phyloP scores from a whole-genome alignment of 179 eudicot species.

The Corrigiola litoralis region DNA sequence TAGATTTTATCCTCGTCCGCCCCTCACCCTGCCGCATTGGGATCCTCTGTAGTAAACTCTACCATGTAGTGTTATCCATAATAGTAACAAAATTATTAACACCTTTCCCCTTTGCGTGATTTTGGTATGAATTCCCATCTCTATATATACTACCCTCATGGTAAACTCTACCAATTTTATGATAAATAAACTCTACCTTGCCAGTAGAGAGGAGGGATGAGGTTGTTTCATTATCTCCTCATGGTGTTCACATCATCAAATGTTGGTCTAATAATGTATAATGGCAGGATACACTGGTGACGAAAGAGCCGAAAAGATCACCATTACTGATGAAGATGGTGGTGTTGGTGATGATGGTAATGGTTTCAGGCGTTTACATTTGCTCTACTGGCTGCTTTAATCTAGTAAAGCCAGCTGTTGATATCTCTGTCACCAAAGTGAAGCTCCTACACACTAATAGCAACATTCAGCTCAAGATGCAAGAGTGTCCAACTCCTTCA shows the following conservation, averaged over 20 bases:
- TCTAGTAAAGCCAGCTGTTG: background rate
- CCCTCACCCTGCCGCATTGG: too few species aligned
- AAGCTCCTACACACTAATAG: constrained; percentile 1
- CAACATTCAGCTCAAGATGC: background rate
- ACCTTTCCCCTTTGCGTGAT: too few species aligned
- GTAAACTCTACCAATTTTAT: background rate
- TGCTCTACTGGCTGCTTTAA: constrained; percentile 11
- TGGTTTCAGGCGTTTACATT: constrained; percentile 32
- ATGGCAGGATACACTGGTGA: constrained; percentile 34
- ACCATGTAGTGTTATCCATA: too few species aligned
- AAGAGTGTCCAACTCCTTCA: constrained; percentile 6
- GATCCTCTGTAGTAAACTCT: too few species aligned
- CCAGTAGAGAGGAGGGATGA: background rate
- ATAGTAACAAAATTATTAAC: too few species aligned
- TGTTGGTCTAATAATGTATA: background rate
- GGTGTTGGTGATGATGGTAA: constrained; percentile 24
- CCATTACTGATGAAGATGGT: constrained; percentile 32
- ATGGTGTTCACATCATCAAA: background rate
- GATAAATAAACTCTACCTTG: background rate
- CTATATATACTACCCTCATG: too few species aligned
- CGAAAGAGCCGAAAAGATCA: constrained; percentile 32
- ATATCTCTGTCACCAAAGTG: background rate
- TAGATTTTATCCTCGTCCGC: too few species aligned
- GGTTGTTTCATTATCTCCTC: background rate
- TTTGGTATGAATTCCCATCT: too few species aligned